phyloP scores from a whole-genome alignment of 768 basidiomycete species.

The Pholiota microspora region DNA sequence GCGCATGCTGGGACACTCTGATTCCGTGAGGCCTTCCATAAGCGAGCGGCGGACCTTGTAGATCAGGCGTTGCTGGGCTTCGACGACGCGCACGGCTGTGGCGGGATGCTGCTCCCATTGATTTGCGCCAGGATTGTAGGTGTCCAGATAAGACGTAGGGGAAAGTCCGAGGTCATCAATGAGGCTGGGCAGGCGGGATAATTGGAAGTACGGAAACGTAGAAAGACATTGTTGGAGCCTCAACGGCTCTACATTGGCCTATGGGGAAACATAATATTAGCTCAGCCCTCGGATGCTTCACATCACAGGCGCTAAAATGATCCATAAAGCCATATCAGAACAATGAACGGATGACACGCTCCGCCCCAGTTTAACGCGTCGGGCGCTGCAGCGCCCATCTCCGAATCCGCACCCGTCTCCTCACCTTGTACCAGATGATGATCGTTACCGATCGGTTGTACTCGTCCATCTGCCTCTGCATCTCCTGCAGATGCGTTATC shows the following conservation, averaged over 20 bases:
- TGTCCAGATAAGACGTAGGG: conserved; percentile 54
- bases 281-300: not conserved
- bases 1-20: conserved; percentile 53
- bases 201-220: conserved; percentile 65
- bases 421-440: conserved; percentile 69
- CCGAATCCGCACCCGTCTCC: conserved; percentile 7
- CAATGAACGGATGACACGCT: not conserved
- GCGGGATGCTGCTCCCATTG: conserved; percentile 72
- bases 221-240: conserved; percentile 55
- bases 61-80: conserved; percentile 57
- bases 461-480: conserved; percentile 40
- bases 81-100: conserved; percentile 55
- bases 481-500: conserved; percentile 26
- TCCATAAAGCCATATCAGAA: conserved; percentile 1
- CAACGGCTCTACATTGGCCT: conserved; percentile 55
- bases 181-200: conserved; percentile 50
- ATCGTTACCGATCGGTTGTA: conserved; percentile 58
- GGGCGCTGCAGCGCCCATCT: not conserved
- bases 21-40: conserved; percentile 53
- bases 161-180: conserved; percentile 54
- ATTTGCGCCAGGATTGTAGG: conserved; percentile 48
- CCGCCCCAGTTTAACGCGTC: not conserved
- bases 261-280: conserved; percentile 9
- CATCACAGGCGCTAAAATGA: not conserved
- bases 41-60: conserved; percentile 61